These are phyloP conservation scores for Syncephalis plumigaleata DNA, from an alignment of 371 early-diverging fungal species.

Conservation along the genomic window DNA sequence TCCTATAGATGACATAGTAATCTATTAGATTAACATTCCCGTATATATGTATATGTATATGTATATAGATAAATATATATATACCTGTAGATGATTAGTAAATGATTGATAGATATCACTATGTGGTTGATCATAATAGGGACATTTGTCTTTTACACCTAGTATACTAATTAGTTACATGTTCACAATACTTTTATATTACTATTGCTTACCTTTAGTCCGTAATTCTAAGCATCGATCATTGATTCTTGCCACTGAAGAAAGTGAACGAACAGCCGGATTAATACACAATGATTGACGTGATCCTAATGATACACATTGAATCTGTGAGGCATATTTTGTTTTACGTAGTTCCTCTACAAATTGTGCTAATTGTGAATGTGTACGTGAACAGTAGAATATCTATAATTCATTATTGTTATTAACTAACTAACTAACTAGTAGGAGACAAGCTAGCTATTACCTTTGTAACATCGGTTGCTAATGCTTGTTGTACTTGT, in stretches of 20 bases:
- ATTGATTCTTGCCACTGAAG: conserved; percentile 34
- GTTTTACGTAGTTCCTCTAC: conserved; percentile 76
- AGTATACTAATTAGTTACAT: conserved; percentile 1
- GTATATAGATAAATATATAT: too few species aligned
- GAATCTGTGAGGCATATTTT: conserved; percentile 29
- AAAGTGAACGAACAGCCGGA: conserved; percentile 30
- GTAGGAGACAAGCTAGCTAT: conserved; percentile 2
- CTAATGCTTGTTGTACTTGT: background rate
- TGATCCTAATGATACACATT: conserved; percentile 65
- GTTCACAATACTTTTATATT: conserved; percentile 28
- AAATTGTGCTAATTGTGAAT: conserved; percentile 89
- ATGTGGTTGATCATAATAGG: conserved; percentile 10
- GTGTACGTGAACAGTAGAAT: conserved; percentile 74
- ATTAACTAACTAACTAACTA: conserved; percentile 20
- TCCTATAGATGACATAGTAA: conserved; percentile 11
- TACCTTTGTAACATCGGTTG: background rate
- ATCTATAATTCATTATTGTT: conserved; percentile 24
- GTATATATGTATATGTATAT: too few species aligned
- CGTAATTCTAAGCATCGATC: conserved; percentile 55
- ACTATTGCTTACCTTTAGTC: too few species aligned
- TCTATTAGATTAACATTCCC: too few species aligned
- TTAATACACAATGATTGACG: conserved; percentile 73
- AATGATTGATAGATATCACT: background rate
- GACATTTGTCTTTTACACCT: background rate
- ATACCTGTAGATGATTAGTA: too few species aligned